Base-by-base conservation (phyloP, 768 basidiomycete genomes). In the Mycena indigotica region DNA sequence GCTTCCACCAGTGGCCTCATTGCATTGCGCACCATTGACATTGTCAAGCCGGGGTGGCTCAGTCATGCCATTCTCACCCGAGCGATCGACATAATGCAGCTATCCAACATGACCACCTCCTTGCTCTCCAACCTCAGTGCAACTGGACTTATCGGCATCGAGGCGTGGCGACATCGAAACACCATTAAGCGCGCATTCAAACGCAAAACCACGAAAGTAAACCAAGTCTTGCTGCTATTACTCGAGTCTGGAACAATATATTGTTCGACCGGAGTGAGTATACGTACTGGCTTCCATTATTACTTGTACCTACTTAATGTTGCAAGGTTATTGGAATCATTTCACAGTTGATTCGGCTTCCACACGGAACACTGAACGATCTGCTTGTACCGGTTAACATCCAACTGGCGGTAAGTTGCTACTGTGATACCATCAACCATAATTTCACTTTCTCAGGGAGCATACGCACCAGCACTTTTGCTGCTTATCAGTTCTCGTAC, bases 121-220 rank as follows among this genome's bases (percentile, higher is more conserved):
- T 46, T 57, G 41, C 50, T 57, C 26, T 57, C 56, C 30, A 57
- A 57, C 46, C 44, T 57, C 29, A 39, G 50, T 51, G 56, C 56
- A n/a, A 57, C 56, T 23, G 56, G 40, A 32, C 28, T 57, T 39
- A 51, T 57, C 40, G 56, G 56, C 15, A 28, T 50, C 17, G 48
- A 38, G 25, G 50, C 56, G 38, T 52, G 56, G 50, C 50, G 50
- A 25, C 56, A 57, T 52, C 56, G 56, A 24, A 38, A 46, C 49
- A 41, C 28, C 32, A 52, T 57, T 19, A 15, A 52, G 29, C 38
- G 23, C 16, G 21, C 30, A 50, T 52, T 57, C 56, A 28, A 13
- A 8, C 45, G 19, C 21, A 44, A 13, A 23, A 38, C 23, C 40
- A 30, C 56, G 25, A 57, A 24, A 45, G 56, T 46, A 30, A 57